Conservation (phyloP, 148 eudicot genomes). For the Arctostaphylos glauca region DNA sequence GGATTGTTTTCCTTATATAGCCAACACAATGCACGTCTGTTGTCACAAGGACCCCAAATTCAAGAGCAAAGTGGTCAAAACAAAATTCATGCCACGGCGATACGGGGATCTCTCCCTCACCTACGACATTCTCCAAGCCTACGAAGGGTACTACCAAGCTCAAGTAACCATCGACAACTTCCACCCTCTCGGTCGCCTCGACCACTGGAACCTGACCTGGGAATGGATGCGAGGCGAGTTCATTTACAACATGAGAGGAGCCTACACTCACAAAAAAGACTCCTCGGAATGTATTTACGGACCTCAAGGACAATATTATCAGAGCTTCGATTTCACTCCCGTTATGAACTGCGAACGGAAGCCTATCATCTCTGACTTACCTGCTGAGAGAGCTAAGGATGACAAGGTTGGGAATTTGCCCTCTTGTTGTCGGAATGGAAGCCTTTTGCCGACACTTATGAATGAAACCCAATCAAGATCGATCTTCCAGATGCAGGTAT, state of each 20-base stretch:
- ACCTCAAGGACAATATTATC: slow-evolving; percentile 62
- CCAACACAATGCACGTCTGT: slow-evolving; percentile 46
- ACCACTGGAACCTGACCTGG: slow-evolving; percentile 93
- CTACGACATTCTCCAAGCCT: slow-evolving; percentile 71
- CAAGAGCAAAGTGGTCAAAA: slow-evolving; percentile 40
- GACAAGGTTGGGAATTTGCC: slow-evolving; percentile 84
- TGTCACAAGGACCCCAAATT: slow-evolving; percentile 73
- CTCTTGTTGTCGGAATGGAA: slow-evolving; percentile 73
- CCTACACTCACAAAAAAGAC: slow-evolving; percentile 57
- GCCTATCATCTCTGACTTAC: slow-evolving; percentile 73
- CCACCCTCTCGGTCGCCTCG: slow-evolving; percentile 73
- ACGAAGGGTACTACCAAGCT: slow-evolving; percentile 59
- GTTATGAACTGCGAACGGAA: slow-evolving; percentile 57
- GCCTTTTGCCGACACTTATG: slow-evolving; percentile 65
- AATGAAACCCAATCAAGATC: slow-evolving; percentile 56
- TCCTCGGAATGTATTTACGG: slow-evolving; percentile 73
- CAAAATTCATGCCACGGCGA: slow-evolving; percentile 42
- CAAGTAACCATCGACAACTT: slow-evolving; percentile 79
- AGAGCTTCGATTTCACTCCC: slow-evolving; percentile 58
- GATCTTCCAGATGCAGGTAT: slow-evolving; percentile 60
- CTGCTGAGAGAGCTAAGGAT: slow-evolving; percentile 51
- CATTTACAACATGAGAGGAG: slow-evolving; percentile 66
- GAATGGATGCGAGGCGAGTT: slow-evolving; percentile 95
- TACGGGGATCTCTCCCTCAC: slow-evolving; percentile 71
- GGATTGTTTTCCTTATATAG: slow-evolving; percentile 27